phyloP scores from a whole-genome alignment of 73 alveolate species.

The Loxodes magnus region DNA sequence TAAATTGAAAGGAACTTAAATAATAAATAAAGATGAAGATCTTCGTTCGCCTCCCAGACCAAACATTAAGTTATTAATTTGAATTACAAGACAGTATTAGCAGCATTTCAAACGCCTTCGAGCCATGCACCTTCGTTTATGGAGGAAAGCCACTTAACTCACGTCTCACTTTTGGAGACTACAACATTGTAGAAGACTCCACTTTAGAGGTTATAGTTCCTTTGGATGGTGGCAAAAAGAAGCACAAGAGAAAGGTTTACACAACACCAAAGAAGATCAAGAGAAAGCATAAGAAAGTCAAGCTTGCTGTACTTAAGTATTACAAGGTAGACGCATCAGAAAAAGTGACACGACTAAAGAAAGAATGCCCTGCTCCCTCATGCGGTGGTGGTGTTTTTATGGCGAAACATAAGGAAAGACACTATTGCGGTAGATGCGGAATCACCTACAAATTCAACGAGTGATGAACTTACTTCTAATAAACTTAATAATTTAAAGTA shows the following conservation, averaged over 20 bases:
- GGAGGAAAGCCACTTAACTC: conserved; percentile 1
- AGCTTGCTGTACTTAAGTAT: conserved; percentile 48
- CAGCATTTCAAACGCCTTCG: too few relatives aligned
- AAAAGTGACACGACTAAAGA: conserved; percentile 55
- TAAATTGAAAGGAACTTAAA: too few relatives aligned
- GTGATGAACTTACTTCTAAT: too few relatives aligned
- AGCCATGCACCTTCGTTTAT: too few relatives aligned
- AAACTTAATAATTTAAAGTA: too few relatives aligned
- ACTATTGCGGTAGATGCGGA: conserved; percentile 77
- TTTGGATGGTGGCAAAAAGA: conserved; percentile 71
- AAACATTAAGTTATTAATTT: too few relatives aligned
- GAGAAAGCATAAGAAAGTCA: conserved; percentile 63
- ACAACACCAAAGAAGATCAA: conserved; percentile 61
- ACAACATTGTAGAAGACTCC: conserved; percentile 13
- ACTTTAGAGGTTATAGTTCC: conserved; percentile 39
- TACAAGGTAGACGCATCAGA: conserved; percentile 60
- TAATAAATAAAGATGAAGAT: too few relatives aligned
- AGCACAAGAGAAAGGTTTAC: conserved; percentile 72
- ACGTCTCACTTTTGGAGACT: conserved; percentile 1
- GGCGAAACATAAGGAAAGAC: conserved; percentile 77
- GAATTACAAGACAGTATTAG: too few relatives aligned
- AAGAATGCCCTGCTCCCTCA: conserved; percentile 57
- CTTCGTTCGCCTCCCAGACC: too few relatives aligned
- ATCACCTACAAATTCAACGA: too few relatives aligned
- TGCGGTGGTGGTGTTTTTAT: conserved; percentile 77